Base-by-base conservation (phyloP, 164 flowering plant species). In the Amborella trichopoda region DNA sequence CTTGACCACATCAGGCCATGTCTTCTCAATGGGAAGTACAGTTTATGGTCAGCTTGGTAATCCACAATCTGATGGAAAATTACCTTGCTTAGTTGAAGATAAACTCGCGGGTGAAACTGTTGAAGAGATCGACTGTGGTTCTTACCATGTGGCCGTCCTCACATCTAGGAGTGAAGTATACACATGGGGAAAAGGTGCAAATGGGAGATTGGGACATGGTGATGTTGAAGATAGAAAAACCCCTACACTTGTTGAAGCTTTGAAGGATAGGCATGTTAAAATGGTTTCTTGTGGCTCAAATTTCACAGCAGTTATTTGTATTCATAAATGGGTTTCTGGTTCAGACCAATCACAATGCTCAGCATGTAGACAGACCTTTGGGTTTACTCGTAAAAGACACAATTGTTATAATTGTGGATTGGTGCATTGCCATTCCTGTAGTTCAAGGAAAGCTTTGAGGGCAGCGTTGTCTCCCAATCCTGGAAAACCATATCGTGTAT, bases 161-260 rank as follows among this genome's bases (percentile, higher is more conserved):
- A 79, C 91, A 18, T 68, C 87, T 11, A 69, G 58, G 62, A 82
- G 77, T 60, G 91, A 82, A 63, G 84, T 82, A 30, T 82, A 67
- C 60, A 75, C 91, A 23, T 82, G 91, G 91, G 91, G 91, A 36
- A 82, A 79, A 60, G 91, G 91, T 45, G 86, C 87, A 23, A 82
- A 82, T 65, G 91, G 91, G 38, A 74, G 91, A 51, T 62, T 82
- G 63, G 91, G 91, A 44, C 91, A 82, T 68, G 91, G 91, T 39
- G 87, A 82, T 52, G 45, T 63, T 40, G 86, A 77, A 66, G 87
- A 82, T 55, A 61, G 87, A 23, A 82, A 82, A 56, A 46, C 62
- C 20, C 83, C 91, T 14, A 64, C 78, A 49, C 44, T 79, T 41
- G 86, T 82, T 32, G 91, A 82, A 60, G 68, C 78, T 43, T 67